A percentile compares a stretch with the other conserved stretches of the same genome.
phyloP scores from a whole-genome alignment of 2,329 filamentous ascomycete species.

The Sporothrix pseudoabietina region DNA sequence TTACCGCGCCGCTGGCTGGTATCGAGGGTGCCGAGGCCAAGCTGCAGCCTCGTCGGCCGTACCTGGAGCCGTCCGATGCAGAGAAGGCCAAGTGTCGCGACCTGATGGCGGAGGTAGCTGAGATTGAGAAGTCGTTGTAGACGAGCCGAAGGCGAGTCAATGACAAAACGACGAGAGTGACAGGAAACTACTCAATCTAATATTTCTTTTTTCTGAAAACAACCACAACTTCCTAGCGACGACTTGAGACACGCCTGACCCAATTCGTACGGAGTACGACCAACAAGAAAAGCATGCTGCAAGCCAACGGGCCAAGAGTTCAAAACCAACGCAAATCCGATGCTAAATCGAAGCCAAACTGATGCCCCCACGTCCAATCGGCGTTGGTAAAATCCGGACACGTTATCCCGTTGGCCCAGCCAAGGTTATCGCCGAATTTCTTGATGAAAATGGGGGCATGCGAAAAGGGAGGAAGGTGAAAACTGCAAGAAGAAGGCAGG shows the following conservation, averaged over 20 bases:
- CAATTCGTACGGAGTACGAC: constrained; percentile 11
- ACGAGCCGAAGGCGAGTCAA: not conserved
- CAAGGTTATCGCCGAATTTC: constrained; percentile 2
- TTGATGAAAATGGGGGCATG: not conserved
- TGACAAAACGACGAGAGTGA: not conserved
- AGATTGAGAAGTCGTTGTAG: constrained; percentile 47
- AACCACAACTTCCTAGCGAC: not conserved
- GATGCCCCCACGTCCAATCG: constrained; percentile 3
- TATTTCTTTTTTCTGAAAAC: not conserved
- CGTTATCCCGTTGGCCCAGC: constrained; percentile 6
- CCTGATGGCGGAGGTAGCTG: constrained; percentile 48
- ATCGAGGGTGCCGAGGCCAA: constrained; percentile 61
- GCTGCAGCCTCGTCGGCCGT: constrained; percentile 63
- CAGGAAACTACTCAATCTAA: not conserved
- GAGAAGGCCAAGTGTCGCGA: constrained; percentile 48
- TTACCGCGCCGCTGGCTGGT: constrained; percentile 59
- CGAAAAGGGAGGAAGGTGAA: not conserved
- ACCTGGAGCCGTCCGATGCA: constrained; percentile 52
- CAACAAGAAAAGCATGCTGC: not conserved
- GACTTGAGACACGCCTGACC: not conserved
- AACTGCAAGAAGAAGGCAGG: too few relatives aligned
- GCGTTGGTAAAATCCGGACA: constrained; percentile 26
- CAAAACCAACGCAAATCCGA: not conserved
- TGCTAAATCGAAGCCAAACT: not conserved
- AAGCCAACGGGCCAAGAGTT: not conserved